Evolutionary conservation across 2,329 filamentous ascomycete genomes (phyloP).

Genomic region (Venturia nashicola): DNA sequence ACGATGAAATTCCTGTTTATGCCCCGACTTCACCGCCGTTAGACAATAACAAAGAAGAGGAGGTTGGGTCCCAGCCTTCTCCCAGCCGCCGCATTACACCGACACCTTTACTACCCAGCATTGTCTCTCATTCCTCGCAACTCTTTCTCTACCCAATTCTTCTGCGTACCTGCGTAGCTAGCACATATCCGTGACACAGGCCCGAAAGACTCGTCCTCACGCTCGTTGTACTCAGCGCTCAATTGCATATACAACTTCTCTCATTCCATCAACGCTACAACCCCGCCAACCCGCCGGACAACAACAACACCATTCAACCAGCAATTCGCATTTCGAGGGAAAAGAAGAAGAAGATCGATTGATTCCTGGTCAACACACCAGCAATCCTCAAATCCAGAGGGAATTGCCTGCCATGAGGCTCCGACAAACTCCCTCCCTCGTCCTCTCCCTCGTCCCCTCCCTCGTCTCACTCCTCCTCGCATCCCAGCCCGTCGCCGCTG

Average conservation of each 20-base stretch:
- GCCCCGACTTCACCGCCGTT: neutral
- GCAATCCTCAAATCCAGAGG: neutral
- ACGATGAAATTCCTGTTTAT: neutral
- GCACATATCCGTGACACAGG: neutral
- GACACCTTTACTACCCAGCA: neutral
- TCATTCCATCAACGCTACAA: neutral
- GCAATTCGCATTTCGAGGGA: neutral
- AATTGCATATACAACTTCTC: neutral
- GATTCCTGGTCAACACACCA: neutral
- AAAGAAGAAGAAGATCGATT: too few relatives aligned
- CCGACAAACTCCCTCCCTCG: neutral
- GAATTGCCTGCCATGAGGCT: conserved; percentile 7
- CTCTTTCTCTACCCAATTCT: neutral
- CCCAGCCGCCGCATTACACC: neutral
- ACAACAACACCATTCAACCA: neutral
- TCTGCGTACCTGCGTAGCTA: neutral
- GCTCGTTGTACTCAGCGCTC: neutral
- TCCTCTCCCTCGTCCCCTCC: neutral
- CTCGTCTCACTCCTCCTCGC: neutral
- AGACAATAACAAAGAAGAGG: neutral
- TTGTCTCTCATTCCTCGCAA: neutral
- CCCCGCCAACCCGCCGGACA: neutral
- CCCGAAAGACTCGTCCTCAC: neutral
- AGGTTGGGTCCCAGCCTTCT: neutral
- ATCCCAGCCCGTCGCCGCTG: neutral